Conservation (phyloP, 495 filamentous ascomycete species). For the Podospora fimiseda region DNA sequence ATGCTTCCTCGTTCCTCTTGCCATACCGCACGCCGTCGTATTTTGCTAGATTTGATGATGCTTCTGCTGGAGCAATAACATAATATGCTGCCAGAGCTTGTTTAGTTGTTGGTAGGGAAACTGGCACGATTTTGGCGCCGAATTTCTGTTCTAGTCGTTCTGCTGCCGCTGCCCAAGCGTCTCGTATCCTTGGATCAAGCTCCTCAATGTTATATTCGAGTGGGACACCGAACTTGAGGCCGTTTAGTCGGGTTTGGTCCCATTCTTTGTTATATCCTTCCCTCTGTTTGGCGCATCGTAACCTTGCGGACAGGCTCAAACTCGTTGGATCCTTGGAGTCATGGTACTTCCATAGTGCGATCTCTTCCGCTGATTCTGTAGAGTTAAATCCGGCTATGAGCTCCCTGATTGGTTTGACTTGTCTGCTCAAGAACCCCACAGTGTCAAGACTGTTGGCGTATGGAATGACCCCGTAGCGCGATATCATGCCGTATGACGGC, state of each 20-base stretch:
- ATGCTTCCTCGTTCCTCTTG: slow-evolving; percentile 16
- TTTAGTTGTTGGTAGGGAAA: slow-evolving; percentile 79
- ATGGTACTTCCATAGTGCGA: slow-evolving; percentile 39
- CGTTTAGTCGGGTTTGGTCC: slow-evolving; percentile 21
- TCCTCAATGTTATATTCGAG: slow-evolving; percentile 84
- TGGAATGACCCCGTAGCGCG: slow-evolving; percentile 83
- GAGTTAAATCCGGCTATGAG: slow-evolving; percentile 54
- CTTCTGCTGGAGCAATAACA: slow-evolving; percentile 88
- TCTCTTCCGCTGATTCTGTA: slow-evolving; percentile 4
- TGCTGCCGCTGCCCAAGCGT: slow-evolving; percentile 60
- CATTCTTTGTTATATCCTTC: slow-evolving; percentile 28
- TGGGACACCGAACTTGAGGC: slow-evolving; percentile 63
- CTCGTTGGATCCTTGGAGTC: slow-evolving; percentile 76
- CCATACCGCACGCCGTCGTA: slow-evolving; percentile 96
- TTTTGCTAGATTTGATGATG: slow-evolving; percentile 93
- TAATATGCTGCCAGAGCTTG: slow-evolving; percentile 91
- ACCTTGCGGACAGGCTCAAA: slow-evolving; percentile 50
- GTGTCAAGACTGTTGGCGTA: slow-evolving; percentile 97
- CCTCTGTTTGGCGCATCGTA: slow-evolving; percentile 43
- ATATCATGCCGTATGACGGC: slow-evolving; percentile 63
- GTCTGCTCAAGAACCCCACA: slow-evolving; percentile 67
- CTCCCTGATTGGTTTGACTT: slow-evolving; percentile 40
- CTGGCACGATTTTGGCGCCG: slow-evolving; percentile 63
- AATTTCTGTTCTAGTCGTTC: slow-evolving; percentile 42
- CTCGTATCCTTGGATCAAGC: slow-evolving; percentile 57